phyloP scores from a whole-genome alignment of 169 alveolate species.

The Cryptosporidium viatorum region DNA sequence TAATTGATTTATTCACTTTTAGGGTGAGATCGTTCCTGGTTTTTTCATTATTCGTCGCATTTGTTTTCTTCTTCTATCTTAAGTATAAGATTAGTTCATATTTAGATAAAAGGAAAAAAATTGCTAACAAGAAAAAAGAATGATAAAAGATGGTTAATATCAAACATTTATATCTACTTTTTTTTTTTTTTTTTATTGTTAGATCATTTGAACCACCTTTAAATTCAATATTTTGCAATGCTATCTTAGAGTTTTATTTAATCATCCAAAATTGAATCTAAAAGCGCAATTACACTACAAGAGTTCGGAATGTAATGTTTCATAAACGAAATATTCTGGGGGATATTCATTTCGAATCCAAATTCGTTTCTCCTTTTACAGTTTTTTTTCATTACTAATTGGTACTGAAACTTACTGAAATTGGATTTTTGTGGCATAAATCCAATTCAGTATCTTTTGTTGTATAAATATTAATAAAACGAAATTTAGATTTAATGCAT shows the following conservation, averaged over 20 bases:
- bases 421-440: not conserved
- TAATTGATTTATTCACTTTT: constrained; percentile 36
- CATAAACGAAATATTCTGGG: constrained; percentile 41
- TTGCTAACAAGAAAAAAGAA: not conserved
- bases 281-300: constrained; percentile 38
- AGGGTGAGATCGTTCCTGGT: constrained; percentile 14
- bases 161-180: not conserved
- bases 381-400: not conserved
- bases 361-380: not conserved
- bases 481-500: constrained; percentile 8
- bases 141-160: not conserved
- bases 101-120: not conserved
- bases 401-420: constrained; percentile 33
- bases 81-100: not conserved
- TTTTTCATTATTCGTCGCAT: not conserved
- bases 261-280: constrained; percentile 40
- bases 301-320: constrained; percentile 31
- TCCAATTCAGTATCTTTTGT: constrained; percentile 28
- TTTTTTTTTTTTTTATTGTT: constrained; percentile 7
- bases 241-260: constrained; percentile 8
- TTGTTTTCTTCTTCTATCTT: not conserved
- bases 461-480: constrained; percentile 11
- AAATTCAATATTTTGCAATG: not conserved
- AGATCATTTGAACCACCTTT: not conserved
- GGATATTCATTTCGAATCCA: not conserved